Evolutionary conservation across 2,329 filamentous ascomycete genomes (phyloP).

Genomic region (Arachnomyces sp.): DNA sequence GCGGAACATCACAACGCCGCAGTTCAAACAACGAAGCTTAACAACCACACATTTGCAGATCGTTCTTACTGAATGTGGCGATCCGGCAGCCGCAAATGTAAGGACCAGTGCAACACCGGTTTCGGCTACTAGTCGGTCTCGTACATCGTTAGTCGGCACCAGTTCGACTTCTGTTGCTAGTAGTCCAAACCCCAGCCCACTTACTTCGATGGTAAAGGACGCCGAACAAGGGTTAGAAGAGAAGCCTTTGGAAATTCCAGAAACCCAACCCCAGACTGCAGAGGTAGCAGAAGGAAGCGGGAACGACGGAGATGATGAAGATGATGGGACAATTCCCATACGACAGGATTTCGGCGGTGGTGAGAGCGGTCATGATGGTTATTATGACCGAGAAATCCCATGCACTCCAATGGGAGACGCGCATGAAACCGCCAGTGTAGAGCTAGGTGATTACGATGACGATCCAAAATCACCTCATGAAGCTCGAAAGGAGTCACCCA

Average conservation of each 20-base stretch:
- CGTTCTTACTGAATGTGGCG: slow-evolving; percentile 19
- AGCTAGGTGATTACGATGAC: slow-evolving; percentile 27
- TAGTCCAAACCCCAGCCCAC: too few species aligned
- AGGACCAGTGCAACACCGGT: not conserved
- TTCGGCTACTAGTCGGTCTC: not conserved
- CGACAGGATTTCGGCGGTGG: too few species aligned
- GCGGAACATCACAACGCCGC: slow-evolving; percentile 22
- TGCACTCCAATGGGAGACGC: slow-evolving; percentile 9
- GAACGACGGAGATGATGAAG: slow-evolving; percentile 6
- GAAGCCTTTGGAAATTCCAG: slow-evolving; percentile 1
- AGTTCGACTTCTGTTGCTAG: too few species aligned
- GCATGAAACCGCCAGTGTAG: slow-evolving; percentile 31
- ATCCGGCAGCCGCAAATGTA: not conserved
- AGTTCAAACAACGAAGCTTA: slow-evolving; percentile 31
- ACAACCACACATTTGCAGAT: slow-evolving; percentile 23
- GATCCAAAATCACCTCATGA: slow-evolving; percentile 7
- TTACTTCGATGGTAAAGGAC: not conserved
- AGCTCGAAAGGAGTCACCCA: not conserved
- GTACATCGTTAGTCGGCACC: too few species aligned
- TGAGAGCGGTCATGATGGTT: not conserved
- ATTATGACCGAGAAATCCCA: not conserved
- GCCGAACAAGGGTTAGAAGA: not conserved
- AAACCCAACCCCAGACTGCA: too few species aligned
- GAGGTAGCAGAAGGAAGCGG: not conserved
- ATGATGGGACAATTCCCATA: slow-evolving; percentile 1